Base-by-base conservation (phyloP, 139 green algal species). In the Chlamydomonas schloesseri region DNA sequence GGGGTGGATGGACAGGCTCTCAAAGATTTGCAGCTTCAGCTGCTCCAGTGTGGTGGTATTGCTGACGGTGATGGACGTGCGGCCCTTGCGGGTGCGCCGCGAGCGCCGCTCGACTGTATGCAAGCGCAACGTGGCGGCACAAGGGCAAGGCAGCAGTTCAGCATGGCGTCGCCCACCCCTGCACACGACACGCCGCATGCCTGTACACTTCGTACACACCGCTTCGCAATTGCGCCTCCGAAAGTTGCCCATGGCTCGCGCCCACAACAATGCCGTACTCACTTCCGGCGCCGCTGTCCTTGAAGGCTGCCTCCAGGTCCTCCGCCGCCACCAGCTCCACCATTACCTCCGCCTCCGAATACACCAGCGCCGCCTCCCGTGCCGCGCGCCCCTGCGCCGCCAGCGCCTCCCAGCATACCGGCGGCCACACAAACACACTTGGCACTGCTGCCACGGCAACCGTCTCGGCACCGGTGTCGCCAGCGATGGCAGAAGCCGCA, bases 1-100 rank as follows among this genome's bases (percentile, higher is more conserved):
- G 42, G 94, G 94, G 81, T 96, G 91, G 31, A 96, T 76, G 55
- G 57, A 78, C n/a, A 96, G 68, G 24, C 82, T 75, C 87, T 97
- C 74, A 69, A 90, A 89, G 14, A 97, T 68, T 20, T 88, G 85
- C 36, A 94, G 82, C 87, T 90, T 90, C 21, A 97, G 84, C 55
- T 87, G 46, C 23, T 74, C 70, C 74, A 96, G 73, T 1, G 88
- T 93, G 64, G 82, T 86, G 47, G 34, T 72, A 42, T 80, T 83
- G 75, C 50, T 72, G 3, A 95, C 84, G 0, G 15, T 72, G 36
- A 95, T 15, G 9, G 87, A 71, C 0, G 84, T 86, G 9, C 93
- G 87, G 31, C 88, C 89, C 70, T 90, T 92, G 28, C 92, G 90
- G 0, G 87, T 87, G 1, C 93, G 83, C 79, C 91, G 92, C 33